Evolutionary conservation across 495 filamentous ascomycete genomes (phyloP), one percentile per base, ranked within the genome.

Genomic region (Penicillium lividum): DNA sequence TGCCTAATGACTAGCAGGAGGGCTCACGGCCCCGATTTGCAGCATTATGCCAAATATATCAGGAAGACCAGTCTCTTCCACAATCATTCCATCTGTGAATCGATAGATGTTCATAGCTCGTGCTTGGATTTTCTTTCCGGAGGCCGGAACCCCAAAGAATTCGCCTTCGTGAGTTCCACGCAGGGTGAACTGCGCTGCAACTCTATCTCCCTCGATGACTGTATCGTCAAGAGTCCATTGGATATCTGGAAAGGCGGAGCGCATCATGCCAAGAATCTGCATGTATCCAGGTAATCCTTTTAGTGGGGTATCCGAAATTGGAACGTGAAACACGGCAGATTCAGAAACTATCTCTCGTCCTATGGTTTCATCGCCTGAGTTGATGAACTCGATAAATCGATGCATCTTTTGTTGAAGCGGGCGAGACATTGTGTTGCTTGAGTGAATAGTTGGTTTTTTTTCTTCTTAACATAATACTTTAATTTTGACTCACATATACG

Each of bases 141-240:
- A 53, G 42, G 51, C 34, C 30, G 51, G 51, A 43, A 53, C 51
- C 11, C 51, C 51, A 43, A 53, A 53, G 51, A 53, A 53, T 43
- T 40, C 51, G 30, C 51, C 51, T 53, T 53, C 51, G 51, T 53
- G 51, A 53, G 51, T 53, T 53, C 51, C 51, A 53, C 51, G 51
- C 34, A 53, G 36, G 42, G 51, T 53, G 28, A 40, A 53, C 34
- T 53, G 33, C 51, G 51, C 51, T 43, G 42, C 51, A 53, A 53
- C 34, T 53, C 36, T 53, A 53, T 53, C 34, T 3, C 42, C 51
- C 51, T 53, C 51, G 34, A 53, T 53, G 51, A 53, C 33, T 42
- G 51, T 53, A 53, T 53, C 51, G 16, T 53, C 51, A 53, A 53
- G 51, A 2, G 51, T 53, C 51, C 51, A 53, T 33, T 53, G 51